phyloP scores from a whole-genome alignment of 1,284 basidiomycete genomes.

The Schizophyllum amplum region DNA sequence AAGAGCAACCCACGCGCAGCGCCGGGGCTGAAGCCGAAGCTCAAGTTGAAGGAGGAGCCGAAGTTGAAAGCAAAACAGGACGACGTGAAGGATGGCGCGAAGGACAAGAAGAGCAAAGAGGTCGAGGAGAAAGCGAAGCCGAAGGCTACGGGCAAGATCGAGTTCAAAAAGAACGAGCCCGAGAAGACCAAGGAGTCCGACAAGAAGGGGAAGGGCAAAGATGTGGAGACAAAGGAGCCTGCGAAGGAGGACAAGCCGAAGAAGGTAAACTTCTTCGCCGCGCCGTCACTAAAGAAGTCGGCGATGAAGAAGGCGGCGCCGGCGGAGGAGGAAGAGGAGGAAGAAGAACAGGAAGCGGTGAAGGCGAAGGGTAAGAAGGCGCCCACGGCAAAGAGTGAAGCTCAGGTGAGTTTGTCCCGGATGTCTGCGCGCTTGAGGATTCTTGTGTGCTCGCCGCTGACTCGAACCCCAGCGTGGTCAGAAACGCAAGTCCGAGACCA shows the following conservation, averaged over 20 bases:
- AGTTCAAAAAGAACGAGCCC: constrained; percentile 37
- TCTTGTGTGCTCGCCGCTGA: background rate
- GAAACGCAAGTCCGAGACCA: constrained; percentile 44
- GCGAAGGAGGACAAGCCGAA: background rate
- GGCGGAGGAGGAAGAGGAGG: constrained; percentile 14
- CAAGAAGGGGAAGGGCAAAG: constrained; percentile 20
- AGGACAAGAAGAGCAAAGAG: constrained; percentile 11
- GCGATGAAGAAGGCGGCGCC: constrained; percentile 17
- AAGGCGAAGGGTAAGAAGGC: constrained; percentile 4
- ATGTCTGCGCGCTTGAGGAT: background rate
- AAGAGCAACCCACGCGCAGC: constrained; percentile 7
- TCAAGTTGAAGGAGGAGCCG: constrained; percentile 16
- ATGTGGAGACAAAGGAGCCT: constrained; percentile 7
- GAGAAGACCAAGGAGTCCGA: background rate
- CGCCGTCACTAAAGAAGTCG: background rate
- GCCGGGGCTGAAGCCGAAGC: constrained; percentile 11
- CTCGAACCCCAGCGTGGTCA: constrained; percentile 43
- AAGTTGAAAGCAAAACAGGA: constrained; percentile 18
- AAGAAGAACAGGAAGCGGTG: constrained; percentile 12
- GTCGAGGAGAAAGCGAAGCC: constrained; percentile 23
- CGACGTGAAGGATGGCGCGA: constrained; percentile 17
- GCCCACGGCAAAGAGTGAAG: constrained; percentile 16
- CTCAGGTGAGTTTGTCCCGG: background rate
- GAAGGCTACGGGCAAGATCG: constrained; percentile 47
- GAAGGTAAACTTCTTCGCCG: background rate